phyloP scores from a whole-genome alignment of 768 basidiomycete genomes.

The Tricholoma sp. region DNA sequence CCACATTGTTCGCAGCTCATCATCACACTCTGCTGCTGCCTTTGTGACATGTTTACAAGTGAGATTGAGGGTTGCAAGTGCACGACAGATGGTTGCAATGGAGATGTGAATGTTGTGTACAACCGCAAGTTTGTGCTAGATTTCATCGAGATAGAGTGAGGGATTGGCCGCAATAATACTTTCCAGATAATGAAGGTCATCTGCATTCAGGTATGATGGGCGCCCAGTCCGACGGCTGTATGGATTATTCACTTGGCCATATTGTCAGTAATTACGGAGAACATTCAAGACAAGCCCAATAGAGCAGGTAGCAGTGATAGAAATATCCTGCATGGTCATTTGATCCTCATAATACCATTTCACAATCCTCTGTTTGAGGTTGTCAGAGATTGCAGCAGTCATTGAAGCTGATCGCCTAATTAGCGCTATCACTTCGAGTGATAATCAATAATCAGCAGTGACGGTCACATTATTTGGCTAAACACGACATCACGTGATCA shows the following conservation, averaged over 20 bases:
- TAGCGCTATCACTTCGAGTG: too few species aligned
- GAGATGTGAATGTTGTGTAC: not conserved
- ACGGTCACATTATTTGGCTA: too few species aligned
- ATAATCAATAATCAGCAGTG: too few species aligned
- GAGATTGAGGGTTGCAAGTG: not conserved
- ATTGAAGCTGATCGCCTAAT: too few species aligned
- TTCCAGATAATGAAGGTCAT: not conserved
- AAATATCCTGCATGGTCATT: not conserved
- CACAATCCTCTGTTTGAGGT: too few species aligned
- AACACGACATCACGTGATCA: too few species aligned
- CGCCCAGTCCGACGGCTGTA: not conserved
- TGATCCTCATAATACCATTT: too few species aligned
- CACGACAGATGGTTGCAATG: not conserved
- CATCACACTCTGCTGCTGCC: not conserved
- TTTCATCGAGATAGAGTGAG: not conserved
- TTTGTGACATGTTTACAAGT: not conserved
- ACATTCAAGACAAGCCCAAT: not conserved
- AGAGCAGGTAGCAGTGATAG: not conserved
- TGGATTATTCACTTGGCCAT: not conserved
- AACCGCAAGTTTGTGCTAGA: not conserved
- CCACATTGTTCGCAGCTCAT: not conserved
- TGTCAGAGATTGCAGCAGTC: too few species aligned
- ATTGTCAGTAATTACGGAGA: not conserved
- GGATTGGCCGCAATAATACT: not conserved
- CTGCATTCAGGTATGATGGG: not conserved